Evolutionary conservation across 306 rosid genomes (phyloP).

Genomic region (Quercus bicolor): DNA sequence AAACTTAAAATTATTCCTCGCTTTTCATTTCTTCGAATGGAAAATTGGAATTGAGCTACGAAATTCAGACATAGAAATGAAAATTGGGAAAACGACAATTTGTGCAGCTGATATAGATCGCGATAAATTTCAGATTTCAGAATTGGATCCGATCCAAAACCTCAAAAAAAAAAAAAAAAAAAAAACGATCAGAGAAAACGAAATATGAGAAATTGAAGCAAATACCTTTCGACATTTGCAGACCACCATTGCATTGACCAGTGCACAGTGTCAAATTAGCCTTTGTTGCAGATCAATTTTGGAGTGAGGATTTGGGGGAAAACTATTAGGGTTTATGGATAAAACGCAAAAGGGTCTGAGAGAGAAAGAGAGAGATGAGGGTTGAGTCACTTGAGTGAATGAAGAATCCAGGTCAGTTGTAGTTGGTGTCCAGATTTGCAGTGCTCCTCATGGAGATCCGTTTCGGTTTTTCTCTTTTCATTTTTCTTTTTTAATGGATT

Average conservation of each 20-base stretch:
- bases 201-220: not conserved
- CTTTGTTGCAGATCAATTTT: not conserved
- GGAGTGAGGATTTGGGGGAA: not conserved
- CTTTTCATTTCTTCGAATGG: not conserved
- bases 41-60: not conserved
- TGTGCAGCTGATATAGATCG: slow-evolving; percentile 34
- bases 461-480: slow-evolving; percentile 14
- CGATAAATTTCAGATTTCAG: slow-evolving; percentile 14
- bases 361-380: not conserved
- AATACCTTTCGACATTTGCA: slow-evolving; percentile 99
- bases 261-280: slow-evolving; percentile 11
- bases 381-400: not conserved
- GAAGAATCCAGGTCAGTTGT: not conserved
- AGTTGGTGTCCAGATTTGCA: slow-evolving; percentile 4
- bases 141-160: slow-evolving; percentile 50
- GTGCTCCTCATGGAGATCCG: slow-evolving; percentile 38
- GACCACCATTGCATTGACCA: slow-evolving; percentile 90
- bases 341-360: not conserved
- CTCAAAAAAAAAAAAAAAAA: slow-evolving; percentile 14
- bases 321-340: slow-evolving; percentile 9
- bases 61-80: not conserved
- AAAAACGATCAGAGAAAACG: not conserved
- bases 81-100: not conserved
- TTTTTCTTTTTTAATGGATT: not conserved
- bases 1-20: not conserved